Evolutionary conservation across 352 stramenopile genomes (phyloP).

Genomic region (Aphanomyces cochlioides): DNA sequence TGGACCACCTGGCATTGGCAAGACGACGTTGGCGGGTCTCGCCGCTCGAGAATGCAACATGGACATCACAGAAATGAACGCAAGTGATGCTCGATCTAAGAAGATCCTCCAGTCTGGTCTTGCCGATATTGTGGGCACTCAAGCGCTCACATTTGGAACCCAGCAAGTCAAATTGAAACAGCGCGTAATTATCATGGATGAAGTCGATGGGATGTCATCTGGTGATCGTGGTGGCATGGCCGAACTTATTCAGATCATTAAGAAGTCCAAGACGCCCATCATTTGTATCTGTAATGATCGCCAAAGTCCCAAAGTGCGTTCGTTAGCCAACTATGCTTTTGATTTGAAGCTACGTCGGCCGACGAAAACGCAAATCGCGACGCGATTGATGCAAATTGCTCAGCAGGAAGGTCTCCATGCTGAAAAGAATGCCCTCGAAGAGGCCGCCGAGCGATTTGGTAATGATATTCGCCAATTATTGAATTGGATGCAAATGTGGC

Average conservation of each 20-base stretch:
- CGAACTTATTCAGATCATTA: conserved; percentile 99
- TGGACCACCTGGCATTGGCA: conserved; percentile 93
- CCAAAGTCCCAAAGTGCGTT: conserved; percentile 92
- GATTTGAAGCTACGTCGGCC: conserved; percentile 94
- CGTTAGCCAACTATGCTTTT: conserved; percentile 96
- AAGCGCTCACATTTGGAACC: conserved; percentile 86
- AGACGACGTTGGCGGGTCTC: conserved; percentile 95
- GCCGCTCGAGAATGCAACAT: conserved; percentile 89
- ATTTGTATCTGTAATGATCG: conserved; percentile 99
- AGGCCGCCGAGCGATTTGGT: conserved; percentile 93
- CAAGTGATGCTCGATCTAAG: conserved; percentile 97
- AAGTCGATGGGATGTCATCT: conserved; percentile 98
- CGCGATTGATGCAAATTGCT: conserved; percentile 90
- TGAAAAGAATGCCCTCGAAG: conserved; percentile 96
- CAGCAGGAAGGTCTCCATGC: conserved; percentile 86
- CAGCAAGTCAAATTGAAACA: conserved; percentile 57
- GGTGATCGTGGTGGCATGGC: conserved; percentile 95
- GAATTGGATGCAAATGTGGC: conserved; percentile 97
- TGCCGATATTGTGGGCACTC: conserved; percentile 90
- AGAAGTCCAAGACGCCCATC: conserved; percentile 97
- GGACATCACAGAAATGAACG: conserved; percentile 95
- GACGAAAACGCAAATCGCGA: conserved; percentile 91
- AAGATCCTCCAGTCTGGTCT: conserved; percentile 90
- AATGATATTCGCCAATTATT: conserved; percentile 98
- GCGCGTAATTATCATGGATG: conserved; percentile 98